A percentile compares a stretch with the other conserved stretches of the same genome.
Conservation (phyloP, 2,329 filamentous ascomycete genomes). For the Aulographum hederae region DNA sequence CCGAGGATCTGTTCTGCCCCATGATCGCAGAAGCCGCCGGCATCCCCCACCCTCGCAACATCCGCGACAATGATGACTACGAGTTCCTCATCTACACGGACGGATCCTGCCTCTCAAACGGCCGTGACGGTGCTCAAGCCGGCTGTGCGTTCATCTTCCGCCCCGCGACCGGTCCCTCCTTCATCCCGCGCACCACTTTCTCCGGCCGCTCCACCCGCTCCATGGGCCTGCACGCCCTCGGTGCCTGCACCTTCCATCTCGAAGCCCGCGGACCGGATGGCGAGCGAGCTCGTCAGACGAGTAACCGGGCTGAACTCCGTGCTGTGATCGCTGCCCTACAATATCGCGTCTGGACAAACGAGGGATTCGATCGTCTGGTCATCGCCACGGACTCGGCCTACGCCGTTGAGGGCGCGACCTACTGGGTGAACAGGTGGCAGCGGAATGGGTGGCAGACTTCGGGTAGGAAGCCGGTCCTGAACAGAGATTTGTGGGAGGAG, state of each 20-base stretch:
- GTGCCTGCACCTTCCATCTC: conserved; percentile 16
- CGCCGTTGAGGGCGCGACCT: conserved; percentile 26
- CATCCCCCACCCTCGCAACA: conserved; percentile 12
- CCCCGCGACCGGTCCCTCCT: neutral
- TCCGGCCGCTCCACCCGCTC: neutral
- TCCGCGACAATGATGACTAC: conserved; percentile 13
- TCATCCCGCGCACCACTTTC: too few relatives aligned
- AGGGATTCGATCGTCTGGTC: conserved; percentile 25
- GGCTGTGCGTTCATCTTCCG: conserved; percentile 8
- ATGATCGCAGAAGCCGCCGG: too few relatives aligned
- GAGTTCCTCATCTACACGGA: conserved; percentile 26
- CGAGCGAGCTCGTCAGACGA: conserved; percentile 21
- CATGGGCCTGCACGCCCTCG: conserved; percentile 1
- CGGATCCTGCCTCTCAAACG: conserved; percentile 28
- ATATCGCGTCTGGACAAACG: conserved; percentile 24
- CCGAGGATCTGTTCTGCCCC: too few relatives aligned
- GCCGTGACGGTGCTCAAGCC: conserved; percentile 11
- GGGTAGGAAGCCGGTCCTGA: conserved; percentile 21
- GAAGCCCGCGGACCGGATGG: conserved; percentile 26
- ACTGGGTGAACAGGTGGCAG: conserved; percentile 26
- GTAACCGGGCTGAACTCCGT: conserved; percentile 37
- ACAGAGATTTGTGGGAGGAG: conserved; percentile 36
- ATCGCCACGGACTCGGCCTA: conserved; percentile 38
- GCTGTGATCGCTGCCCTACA: conserved; percentile 32
- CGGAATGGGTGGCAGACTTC: conserved; percentile 25